Conservation (phyloP, 345 rosid genomes). For the Durio zibethinus region DNA sequence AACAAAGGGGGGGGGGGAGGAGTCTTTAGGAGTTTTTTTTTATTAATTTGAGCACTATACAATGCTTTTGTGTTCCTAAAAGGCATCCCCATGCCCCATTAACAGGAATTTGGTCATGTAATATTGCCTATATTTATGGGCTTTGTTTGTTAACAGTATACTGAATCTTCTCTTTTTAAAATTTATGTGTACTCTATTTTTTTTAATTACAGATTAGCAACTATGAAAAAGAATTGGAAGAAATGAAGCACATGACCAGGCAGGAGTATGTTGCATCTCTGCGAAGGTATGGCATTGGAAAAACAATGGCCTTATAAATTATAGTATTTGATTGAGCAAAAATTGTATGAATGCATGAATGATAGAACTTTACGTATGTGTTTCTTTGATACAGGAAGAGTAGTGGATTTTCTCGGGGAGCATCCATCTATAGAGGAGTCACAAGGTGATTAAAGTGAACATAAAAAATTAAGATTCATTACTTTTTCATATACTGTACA, state of each 20-base stretch:
- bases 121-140: conserved; percentile 8
- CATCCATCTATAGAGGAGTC: conserved; percentile 90
- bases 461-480: no score
- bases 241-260: conserved; percentile 94
- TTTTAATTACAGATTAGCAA: conserved; percentile 52
- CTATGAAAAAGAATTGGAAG: conserved; percentile 85
- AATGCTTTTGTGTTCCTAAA: conserved; percentile 21
- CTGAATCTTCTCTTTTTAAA: neutral
- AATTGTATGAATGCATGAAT: neutral
- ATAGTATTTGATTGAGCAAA: neutral
- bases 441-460: no score
- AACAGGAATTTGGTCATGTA: conserved; percentile 27
- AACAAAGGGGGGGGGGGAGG: neutral
- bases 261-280: conserved; percentile 91
- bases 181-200: neutral
- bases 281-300: conserved; percentile 52
- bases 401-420: conserved; percentile 96
- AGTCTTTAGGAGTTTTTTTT: neutral
- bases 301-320: neutral
- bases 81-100: conserved; percentile 24
- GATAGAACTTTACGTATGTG: neutral
- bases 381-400: conserved; percentile 57
- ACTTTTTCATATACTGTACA: no score
- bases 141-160: conserved; percentile 11
- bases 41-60: neutral